phyloP scores from a whole-genome alignment of 2,329 filamentous ascomycete genomes.

The Alternaria longipes region DNA sequence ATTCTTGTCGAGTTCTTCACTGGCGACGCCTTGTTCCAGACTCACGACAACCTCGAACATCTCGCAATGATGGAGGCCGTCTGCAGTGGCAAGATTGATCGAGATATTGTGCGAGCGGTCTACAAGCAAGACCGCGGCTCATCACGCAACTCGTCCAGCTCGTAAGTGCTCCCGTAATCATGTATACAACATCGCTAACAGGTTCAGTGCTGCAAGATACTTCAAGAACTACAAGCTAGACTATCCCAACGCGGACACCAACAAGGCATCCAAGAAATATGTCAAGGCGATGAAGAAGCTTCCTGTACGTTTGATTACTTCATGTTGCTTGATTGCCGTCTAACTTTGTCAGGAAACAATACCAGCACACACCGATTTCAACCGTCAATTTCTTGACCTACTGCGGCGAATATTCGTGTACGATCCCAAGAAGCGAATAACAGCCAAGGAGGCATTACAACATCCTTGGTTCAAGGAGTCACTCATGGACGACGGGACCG shows the following conservation, averaged over 20 bases:
- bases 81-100: slow-evolving; percentile 65
- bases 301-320: slow-evolving; percentile 55
- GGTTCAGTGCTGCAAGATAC: slow-evolving; percentile 54
- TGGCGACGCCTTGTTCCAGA: slow-evolving; percentile 73
- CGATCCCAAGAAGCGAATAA: slow-evolving; percentile 71
- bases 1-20: slow-evolving; percentile 75
- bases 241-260: slow-evolving; percentile 70
- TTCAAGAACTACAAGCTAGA: slow-evolving; percentile 67
- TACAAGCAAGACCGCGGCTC: slow-evolving; percentile 58
- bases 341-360: slow-evolving; percentile 65
- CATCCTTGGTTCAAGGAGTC: slow-evolving; percentile 73
- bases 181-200: slow-evolving; percentile 40
- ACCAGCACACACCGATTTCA: slow-evolving; percentile 66
- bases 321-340: background rate
- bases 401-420: slow-evolving; percentile 72
- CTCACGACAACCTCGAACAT: slow-evolving; percentile 73
- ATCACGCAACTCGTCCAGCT: slow-evolving; percentile 63
- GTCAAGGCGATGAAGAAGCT: slow-evolving; percentile 74
- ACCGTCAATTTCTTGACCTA: slow-evolving; percentile 70
- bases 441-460: slow-evolving; percentile 70
- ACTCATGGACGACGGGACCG: slow-evolving; percentile 71
- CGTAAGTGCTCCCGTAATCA: slow-evolving; percentile 56
- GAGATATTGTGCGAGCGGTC: slow-evolving; percentile 64
- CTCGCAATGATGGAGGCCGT: slow-evolving; percentile 75
- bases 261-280: slow-evolving; percentile 70